Evolutionary conservation across 768 basidiomycete genomes (phyloP), one percentile per base, ranked within the genome.

Genomic region (Collybiopsis confluens): DNA sequence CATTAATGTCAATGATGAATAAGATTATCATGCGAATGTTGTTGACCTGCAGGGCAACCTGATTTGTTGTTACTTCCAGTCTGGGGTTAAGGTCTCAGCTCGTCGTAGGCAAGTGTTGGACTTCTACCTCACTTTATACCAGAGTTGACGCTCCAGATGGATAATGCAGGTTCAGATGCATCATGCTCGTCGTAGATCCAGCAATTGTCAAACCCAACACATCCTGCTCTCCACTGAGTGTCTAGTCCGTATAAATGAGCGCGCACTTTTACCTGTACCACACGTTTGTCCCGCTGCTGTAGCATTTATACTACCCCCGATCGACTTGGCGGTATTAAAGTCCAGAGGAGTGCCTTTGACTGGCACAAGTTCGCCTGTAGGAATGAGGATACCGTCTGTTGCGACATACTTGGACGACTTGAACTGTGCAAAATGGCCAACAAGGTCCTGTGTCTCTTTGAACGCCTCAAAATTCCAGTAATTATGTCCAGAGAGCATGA

Each of bases 401-500:
- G 62, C 70, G 26, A 78, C 66, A 40, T 73, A 69, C 41, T 63
- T 62, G 10, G 74, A 73, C 2, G 73, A 58, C 24, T 64, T 59
- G 47, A 77, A 65, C 52, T 73, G 73, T 5, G 69, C 68, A 33
- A 60, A 51, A 56, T 75, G 73, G 11, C 65, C 67, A 35, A 64
- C 55, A 21, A 76, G 61, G 54, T 75, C 72, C 51, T 76, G 67
- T 0, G 68, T 62, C 55, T 72, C 73, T 41, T 75, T 60, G 58
- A 69, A 78, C 1, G 73, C 76, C 52, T 77, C 73, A 5, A 75
- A 60, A 54, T 77, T 78, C 72, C 71, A 75, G 60, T 74, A 77
- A 41, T 73, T 67, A 52, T 76, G 75, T 7, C 69, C 64, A 48
- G 69, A 70, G 24, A 75, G 65, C 73, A 77, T 73, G 37, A 77